These are phyloP conservation scores for Sclerotiophoma versabilis DNA, from an alignment of 2,329 filamentous ascomycete genomes.

Conservation along the genomic window DNA sequence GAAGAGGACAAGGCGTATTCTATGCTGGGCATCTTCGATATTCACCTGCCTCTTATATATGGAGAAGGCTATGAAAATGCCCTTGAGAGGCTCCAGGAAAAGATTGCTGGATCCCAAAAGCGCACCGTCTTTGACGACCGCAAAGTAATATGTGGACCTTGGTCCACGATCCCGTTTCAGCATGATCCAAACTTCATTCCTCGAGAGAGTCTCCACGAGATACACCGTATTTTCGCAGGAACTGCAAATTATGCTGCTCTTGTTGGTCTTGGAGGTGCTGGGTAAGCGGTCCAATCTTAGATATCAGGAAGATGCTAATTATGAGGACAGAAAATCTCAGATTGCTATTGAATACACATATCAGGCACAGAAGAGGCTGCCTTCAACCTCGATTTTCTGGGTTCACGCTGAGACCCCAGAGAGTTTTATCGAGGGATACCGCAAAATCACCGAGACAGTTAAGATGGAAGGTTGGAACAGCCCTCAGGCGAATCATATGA, in stretches of 20 bases:
- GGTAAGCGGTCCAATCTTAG: slow-evolving; percentile 12
- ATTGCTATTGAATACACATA: slow-evolving; percentile 18
- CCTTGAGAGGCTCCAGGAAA: neutral
- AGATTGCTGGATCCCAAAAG: neutral
- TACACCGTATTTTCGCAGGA: neutral
- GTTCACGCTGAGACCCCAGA: slow-evolving; percentile 18
- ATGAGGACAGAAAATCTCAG: slow-evolving; percentile 23
- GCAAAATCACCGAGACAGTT: slow-evolving; percentile 20
- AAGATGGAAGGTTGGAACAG: slow-evolving; percentile 17
- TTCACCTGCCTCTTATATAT: slow-evolving; percentile 9
- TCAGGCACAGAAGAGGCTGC: neutral
- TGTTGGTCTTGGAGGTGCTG: slow-evolving; percentile 31
- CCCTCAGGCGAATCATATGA: slow-evolving; percentile 18
- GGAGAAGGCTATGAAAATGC: slow-evolving; percentile 3
- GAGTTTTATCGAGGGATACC: slow-evolving; percentile 20
- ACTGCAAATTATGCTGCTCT: slow-evolving; percentile 19
- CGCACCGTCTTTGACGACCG: too few relatives aligned
- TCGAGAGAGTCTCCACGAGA: slow-evolving; percentile 14
- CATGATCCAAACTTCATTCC: slow-evolving; percentile 35
- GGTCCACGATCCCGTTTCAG: slow-evolving; percentile 16
- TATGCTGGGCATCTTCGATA: slow-evolving; percentile 23
- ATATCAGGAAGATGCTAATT: neutral
- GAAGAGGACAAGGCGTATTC: slow-evolving; percentile 28
- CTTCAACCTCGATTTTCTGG: slow-evolving; percentile 24
- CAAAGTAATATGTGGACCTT: neutral